A percentile compares a stretch with the other conserved stretches of the same genome.
These are phyloP conservation scores for Polytrichum formosum DNA, from an alignment of 225 moss, liverwort and hornwort genomes.

Conservation along the genomic window DNA sequence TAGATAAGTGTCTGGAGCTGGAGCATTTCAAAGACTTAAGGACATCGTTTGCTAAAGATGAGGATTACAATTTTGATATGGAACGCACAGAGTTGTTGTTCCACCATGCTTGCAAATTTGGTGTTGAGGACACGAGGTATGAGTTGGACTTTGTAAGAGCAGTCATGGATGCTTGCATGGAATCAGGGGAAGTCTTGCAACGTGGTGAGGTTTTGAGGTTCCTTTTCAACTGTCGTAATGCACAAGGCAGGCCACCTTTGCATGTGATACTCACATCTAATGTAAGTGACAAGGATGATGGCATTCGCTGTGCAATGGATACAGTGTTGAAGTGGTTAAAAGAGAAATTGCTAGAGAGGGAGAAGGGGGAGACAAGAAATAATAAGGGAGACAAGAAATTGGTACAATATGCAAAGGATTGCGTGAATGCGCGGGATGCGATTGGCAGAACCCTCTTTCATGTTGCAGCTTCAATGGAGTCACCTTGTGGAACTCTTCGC, in stretches of 20 bases:
- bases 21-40: too few species aligned
- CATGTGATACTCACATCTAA: slow-evolving; percentile 21
- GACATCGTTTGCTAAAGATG: background rate
- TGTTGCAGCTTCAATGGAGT: slow-evolving; percentile 12
- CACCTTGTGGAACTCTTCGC: slow-evolving; percentile 14
- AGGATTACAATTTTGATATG: slow-evolving; percentile 17
- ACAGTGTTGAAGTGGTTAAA: background rate
- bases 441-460: slow-evolving; percentile 37
- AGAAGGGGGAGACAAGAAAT: too few species aligned
- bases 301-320: background rate
- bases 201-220: slow-evolving; percentile 1
- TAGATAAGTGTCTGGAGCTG: too few species aligned
- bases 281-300: background rate
- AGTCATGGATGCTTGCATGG: background rate
- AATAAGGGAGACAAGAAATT: too few species aligned
- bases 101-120: slow-evolving; percentile 19
- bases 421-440: slow-evolving; percentile 26
- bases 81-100: slow-evolving; percentile 12
- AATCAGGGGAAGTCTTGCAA: background rate
- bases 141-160: background rate
- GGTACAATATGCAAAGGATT: background rate
- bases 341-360: background rate
- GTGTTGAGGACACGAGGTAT: background rate
- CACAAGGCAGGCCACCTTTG: slow-evolving; percentile 32
- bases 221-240: slow-evolving; percentile 31